phyloP scores from a whole-genome alignment of 2,329 filamentous ascomycete species.

The Ophiostoma australiae region DNA sequence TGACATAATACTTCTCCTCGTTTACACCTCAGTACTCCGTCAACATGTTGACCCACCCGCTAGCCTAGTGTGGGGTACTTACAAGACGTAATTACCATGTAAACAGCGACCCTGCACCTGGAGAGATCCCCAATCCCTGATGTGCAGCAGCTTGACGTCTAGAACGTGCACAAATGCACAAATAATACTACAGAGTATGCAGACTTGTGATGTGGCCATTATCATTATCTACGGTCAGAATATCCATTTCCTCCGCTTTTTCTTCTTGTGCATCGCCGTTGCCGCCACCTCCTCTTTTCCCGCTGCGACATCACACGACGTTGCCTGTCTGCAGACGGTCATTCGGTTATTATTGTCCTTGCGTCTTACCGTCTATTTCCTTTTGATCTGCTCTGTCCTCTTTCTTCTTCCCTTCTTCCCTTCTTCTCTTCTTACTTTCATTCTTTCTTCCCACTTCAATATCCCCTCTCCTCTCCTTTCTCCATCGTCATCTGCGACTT shows the following conservation, averaged over 20 bases:
- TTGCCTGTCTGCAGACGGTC: conserved; percentile 11
- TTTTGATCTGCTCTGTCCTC: background rate
- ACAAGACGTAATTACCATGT: background rate
- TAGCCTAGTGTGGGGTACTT: background rate
- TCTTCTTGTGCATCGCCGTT: conserved; percentile 4
- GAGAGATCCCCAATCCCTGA: background rate
- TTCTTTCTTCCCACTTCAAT: background rate
- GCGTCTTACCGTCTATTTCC: background rate
- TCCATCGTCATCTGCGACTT: conserved; percentile 3
- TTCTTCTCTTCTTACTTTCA: background rate
- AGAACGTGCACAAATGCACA: background rate
- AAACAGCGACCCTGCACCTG: background rate
- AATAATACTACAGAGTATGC: background rate
- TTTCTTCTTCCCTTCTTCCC: background rate
- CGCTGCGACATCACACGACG: conserved; percentile 13
- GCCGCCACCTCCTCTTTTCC: conserved; percentile 3
- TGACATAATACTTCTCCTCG: background rate
- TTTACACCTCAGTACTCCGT: background rate
- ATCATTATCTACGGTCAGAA: too few relatives aligned
- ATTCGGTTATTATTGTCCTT: too few relatives aligned
- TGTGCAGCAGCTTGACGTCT: background rate
- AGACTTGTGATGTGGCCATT: background rate
- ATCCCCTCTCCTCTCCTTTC: background rate
- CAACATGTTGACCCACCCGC: background rate
- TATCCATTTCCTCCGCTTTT: background rate